Conservation (phyloP, 164 flowering plant genomes). For the Akebia trifoliata region DNA sequence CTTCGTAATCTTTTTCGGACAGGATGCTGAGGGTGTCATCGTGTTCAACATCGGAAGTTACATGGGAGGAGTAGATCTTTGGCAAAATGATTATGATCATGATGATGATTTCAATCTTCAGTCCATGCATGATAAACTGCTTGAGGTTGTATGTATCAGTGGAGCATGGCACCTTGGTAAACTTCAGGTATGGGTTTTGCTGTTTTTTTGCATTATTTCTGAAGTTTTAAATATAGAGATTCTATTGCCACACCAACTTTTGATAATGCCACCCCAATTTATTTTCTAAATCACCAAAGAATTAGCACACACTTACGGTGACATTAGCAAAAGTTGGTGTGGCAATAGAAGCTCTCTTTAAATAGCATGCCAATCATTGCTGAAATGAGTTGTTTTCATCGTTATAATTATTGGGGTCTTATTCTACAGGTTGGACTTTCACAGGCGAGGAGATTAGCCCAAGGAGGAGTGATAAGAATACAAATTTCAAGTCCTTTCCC, state of each 20-base stretch:
- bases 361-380: neutral
- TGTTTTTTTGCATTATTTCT: too few relatives aligned
- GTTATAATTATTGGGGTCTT: too few relatives aligned
- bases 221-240: too few relatives aligned
- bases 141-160: slow-evolving; percentile 62
- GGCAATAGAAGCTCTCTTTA: neutral
- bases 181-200: slow-evolving; percentile 47
- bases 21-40: slow-evolving; percentile 74
- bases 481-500: slow-evolving; percentile 56
- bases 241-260: too few relatives aligned
- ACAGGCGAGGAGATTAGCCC: slow-evolving; percentile 66
- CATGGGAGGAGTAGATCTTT: slow-evolving; percentile 78
- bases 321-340: too few relatives aligned
- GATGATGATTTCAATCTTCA: slow-evolving; percentile 61
- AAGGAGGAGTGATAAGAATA: slow-evolving; percentile 45
- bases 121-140: slow-evolving; percentile 66
- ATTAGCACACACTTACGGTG: too few relatives aligned
- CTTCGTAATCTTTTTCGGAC: slow-evolving; percentile 3
- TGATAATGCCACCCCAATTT: too few relatives aligned
- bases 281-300: too few relatives aligned
- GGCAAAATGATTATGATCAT: slow-evolving; percentile 76
- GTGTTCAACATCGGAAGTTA: slow-evolving; percentile 76
- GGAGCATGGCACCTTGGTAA: slow-evolving; percentile 89
- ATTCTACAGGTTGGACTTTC: slow-evolving; percentile 67
- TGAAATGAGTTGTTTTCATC: neutral